These are phyloP conservation scores for Ramichloridium luteum DNA, from an alignment of 2,329 filamentous ascomycete genomes.

Conservation along the genomic window DNA sequence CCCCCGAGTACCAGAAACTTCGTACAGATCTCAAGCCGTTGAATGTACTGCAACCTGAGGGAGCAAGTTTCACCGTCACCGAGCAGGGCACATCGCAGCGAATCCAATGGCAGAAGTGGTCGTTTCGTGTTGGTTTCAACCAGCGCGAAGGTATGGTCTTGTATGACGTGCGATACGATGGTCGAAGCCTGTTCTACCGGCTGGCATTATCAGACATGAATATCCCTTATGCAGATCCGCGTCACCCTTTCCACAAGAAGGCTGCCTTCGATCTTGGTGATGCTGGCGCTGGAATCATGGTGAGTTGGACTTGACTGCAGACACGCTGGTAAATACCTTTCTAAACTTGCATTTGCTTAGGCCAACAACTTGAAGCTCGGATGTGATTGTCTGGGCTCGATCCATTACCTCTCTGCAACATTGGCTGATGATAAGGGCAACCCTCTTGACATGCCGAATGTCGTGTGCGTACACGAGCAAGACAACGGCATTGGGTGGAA, in stretches of 20 bases:
- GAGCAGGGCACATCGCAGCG: constrained; percentile 40
- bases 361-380: constrained; percentile 58
- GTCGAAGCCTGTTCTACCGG: constrained; percentile 54
- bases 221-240: constrained; percentile 50
- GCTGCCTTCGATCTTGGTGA: constrained; percentile 60
- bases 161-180: constrained; percentile 44
- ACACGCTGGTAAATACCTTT: too few relatives aligned
- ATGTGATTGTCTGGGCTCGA: constrained; percentile 58
- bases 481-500: constrained; percentile 59
- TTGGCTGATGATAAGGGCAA: constrained; percentile 47
- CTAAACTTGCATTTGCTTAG: too few relatives aligned
- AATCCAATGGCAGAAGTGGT: constrained; percentile 53
- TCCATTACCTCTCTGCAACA: constrained; percentile 52
- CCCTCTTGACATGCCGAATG: constrained; percentile 49
- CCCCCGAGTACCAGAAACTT: constrained; percentile 41
- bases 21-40: constrained; percentile 49
- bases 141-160: constrained; percentile 54
- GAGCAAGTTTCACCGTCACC: constrained; percentile 50
- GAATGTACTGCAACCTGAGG: constrained; percentile 59
- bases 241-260: constrained; percentile 57
- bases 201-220: constrained; percentile 57
- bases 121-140: constrained; percentile 50
- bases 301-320: too few relatives aligned
- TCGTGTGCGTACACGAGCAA: constrained; percentile 59
- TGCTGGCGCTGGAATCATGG: constrained; percentile 51